Conservation (phyloP, 2,329 filamentous ascomycete species). For the Fusarium camptoceras region DNA sequence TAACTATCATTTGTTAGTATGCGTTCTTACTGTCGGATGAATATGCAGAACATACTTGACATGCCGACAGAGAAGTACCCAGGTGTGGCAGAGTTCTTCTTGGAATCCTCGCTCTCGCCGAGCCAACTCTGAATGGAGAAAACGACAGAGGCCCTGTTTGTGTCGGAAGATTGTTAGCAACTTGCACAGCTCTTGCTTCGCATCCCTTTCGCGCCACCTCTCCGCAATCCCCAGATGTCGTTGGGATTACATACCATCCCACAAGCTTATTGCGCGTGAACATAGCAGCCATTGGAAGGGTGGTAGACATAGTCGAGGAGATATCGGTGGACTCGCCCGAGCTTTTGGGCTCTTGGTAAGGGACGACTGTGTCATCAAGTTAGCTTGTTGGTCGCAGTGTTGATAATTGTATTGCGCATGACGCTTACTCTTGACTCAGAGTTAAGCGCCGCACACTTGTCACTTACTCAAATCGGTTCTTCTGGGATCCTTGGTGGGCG, state of each 20-base stretch:
- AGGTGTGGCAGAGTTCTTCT: conserved; percentile 75
- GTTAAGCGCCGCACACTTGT: not conserved
- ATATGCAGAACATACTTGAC: conserved; percentile 69
- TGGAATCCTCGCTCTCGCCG: conserved; percentile 76
- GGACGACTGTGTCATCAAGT: conserved; percentile 74
- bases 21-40: not conserved
- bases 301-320: conserved; percentile 76
- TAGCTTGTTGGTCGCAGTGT: conserved; percentile 18
- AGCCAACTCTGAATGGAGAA: conserved; percentile 83
- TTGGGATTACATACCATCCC: conserved; percentile 65
- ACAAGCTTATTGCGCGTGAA: conserved; percentile 86
- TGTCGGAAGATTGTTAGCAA: conserved; percentile 12
- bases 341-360: conserved; percentile 81
- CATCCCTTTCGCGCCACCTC: conserved; percentile 13
- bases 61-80: conserved; percentile 79
- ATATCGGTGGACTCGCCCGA: conserved; percentile 76
- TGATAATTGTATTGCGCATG: conserved; percentile 4
- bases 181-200: not conserved
- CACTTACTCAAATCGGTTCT: conserved; percentile 58
- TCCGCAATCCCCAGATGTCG: not conserved
- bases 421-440: not conserved
- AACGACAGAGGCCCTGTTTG: conserved; percentile 75
- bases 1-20: conserved; percentile 57
- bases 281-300: conserved; percentile 87
- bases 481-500: conserved; percentile 58